Percentiles rank a stretch among this genome's conserved stretches.
Conservation (phyloP, 202 grass and related monocot species). For the Panicum virgatum region DNA sequence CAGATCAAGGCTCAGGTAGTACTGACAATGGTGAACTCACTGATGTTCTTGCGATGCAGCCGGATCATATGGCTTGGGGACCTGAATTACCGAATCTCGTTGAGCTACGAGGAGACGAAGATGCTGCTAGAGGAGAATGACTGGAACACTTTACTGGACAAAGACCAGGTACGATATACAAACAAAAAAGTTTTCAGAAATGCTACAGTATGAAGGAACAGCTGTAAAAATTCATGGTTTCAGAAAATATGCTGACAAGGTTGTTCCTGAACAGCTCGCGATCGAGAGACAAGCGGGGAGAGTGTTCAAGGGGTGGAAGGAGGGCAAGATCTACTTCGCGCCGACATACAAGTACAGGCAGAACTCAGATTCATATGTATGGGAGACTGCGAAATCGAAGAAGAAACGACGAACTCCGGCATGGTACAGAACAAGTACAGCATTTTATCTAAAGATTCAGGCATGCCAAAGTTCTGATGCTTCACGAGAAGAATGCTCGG, state of each 20-base stretch:
- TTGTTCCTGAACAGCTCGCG: conserved; percentile 49
- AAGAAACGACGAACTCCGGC: conserved; percentile 83
- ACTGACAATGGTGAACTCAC: too few relatives aligned
- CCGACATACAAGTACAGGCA: conserved; percentile 86
- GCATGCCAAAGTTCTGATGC: neutral
- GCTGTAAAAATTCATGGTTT: neutral
- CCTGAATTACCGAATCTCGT: conserved; percentile 77
- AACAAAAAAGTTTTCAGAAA: conserved; percentile 26
- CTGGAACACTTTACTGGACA: conserved; percentile 80
- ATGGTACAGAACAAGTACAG: conserved; percentile 49
- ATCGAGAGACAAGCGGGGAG: conserved; percentile 77
- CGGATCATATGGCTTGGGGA: conserved; percentile 89
- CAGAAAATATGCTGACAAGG: conserved; percentile 5
- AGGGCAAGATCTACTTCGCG: conserved; percentile 86
- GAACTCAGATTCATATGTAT: conserved; percentile 72
- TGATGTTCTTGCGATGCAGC: conserved; percentile 27
- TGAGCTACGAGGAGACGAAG: conserved; percentile 83
- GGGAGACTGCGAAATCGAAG: conserved; percentile 76
- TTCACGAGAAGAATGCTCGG: neutral
- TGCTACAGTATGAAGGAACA: neutral
- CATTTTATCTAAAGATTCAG: conserved; percentile 13
- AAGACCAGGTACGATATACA: conserved; percentile 61
- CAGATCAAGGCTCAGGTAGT: neutral
- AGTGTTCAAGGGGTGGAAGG: conserved; percentile 91
- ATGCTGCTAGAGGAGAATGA: conserved; percentile 80